Conservation (phyloP, 495 filamentous ascomycete species). For the Margaritispora aquatica region DNA sequence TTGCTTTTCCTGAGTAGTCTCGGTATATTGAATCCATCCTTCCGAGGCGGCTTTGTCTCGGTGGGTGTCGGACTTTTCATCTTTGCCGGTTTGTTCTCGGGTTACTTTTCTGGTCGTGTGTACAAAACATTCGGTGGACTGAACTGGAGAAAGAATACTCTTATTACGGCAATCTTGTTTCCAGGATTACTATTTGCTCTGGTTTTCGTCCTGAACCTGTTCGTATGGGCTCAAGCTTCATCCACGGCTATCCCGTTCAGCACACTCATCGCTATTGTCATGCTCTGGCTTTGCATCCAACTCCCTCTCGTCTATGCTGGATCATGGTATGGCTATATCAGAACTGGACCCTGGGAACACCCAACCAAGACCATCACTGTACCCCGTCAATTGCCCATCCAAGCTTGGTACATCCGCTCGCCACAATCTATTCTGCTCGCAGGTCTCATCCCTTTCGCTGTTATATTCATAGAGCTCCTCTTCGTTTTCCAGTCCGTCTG, state of each 20-base stretch:
- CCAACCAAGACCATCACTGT: conserved; percentile 76
- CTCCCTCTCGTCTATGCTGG: conserved; percentile 85
- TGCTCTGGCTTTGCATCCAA: conserved; percentile 85
- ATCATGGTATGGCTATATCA: conserved; percentile 71
- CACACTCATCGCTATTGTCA: conserved; percentile 69
- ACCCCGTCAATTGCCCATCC: conserved; percentile 68
- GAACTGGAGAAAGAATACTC: conserved; percentile 72
- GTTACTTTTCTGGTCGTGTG: conserved; percentile 83
- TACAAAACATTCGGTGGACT: conserved; percentile 83
- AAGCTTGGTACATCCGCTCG: conserved; percentile 72
- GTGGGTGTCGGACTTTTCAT: conserved; percentile 84
- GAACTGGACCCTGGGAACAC: conserved; percentile 69
- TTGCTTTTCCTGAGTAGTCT: conserved; percentile 74
- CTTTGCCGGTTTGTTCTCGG: conserved; percentile 82
- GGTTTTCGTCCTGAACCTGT: conserved; percentile 82
- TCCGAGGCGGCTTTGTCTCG: conserved; percentile 86
- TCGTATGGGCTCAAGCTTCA: conserved; percentile 90
- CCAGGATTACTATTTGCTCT: conserved; percentile 76
- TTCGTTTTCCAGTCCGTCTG: conserved; percentile 90
- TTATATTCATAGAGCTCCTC: conserved; percentile 89
- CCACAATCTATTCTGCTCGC: conserved; percentile 61
- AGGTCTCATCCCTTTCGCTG: conserved; percentile 83
- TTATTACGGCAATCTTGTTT: conserved; percentile 80
- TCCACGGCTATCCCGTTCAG: conserved; percentile 87
- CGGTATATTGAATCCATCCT: conserved; percentile 84